Conservation (phyloP, 2,329 filamentous ascomycete species). For the Diaporthe caulivora region DNA sequence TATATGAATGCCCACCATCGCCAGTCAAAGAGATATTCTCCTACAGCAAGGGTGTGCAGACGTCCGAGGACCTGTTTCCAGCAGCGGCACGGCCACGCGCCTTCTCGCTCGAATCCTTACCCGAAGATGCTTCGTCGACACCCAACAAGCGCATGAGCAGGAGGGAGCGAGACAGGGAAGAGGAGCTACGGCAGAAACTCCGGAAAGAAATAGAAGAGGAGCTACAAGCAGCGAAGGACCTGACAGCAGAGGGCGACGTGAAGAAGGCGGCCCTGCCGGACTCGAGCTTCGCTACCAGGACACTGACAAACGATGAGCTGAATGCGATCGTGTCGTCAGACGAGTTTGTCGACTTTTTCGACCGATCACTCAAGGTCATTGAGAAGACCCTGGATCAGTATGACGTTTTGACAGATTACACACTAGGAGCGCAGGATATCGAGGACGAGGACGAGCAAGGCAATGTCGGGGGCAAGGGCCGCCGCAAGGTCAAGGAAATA, state of each 20-base stretch:
- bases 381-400: conserved; percentile 96
- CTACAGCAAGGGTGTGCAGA: conserved; percentile 98
- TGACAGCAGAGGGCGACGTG: conserved; percentile 64
- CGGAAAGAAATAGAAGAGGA: conserved; percentile 94
- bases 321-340: conserved; percentile 91
- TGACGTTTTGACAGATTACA: conserved; percentile 95
- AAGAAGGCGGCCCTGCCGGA: conserved; percentile 56
- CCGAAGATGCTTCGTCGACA: conserved; percentile 70
- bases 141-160: conserved; percentile 82
- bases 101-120: conserved; percentile 70
- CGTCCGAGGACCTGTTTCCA: conserved; percentile 78
- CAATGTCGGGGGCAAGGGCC: conserved; percentile 77
- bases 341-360: conserved; percentile 95
- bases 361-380: conserved; percentile 95
- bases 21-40: conserved; percentile 88
- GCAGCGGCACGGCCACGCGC: conserved; percentile 65
- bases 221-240: conserved; percentile 77
- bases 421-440: conserved; percentile 79
- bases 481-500: conserved; percentile 84
- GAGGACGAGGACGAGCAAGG: conserved; percentile 89
- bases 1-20: conserved; percentile 84
- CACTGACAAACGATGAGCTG: conserved; percentile 86
- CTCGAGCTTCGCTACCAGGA: conserved; percentile 80
- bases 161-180: conserved; percentile 84
- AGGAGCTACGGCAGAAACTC: conserved; percentile 87